A percentile compares a stretch with the other conserved stretches of the same genome.
Evolutionary conservation across 2,329 filamentous ascomycete species (phyloP).

Genomic region (Penicillium sp.): DNA sequence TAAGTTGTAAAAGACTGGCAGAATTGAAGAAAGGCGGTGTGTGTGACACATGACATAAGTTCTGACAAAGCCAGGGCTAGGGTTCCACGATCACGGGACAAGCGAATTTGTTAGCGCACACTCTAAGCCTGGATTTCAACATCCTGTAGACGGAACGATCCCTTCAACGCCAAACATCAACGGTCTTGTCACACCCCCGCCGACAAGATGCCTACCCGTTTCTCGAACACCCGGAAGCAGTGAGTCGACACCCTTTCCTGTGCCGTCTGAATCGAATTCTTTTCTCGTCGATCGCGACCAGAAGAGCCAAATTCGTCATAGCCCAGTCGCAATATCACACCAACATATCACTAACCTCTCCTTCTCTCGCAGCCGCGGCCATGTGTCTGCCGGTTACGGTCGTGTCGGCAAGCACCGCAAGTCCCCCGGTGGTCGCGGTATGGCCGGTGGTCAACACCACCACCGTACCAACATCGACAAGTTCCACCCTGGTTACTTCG

Average conservation of each 20-base stretch:
- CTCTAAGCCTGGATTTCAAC: conserved; percentile 40
- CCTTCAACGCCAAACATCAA: conserved; percentile 38
- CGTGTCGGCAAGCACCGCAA: conserved; percentile 99
- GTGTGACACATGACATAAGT: background rate
- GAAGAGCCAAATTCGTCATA: conserved; percentile 20
- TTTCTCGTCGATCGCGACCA: conserved; percentile 13
- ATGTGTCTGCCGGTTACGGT: conserved; percentile 97
- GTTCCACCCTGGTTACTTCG: conserved; percentile 99
- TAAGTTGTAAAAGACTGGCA: conserved; percentile 2
- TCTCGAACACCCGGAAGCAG: conserved; percentile 51
- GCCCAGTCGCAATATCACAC: conserved; percentile 9
- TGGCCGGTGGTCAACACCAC: conserved; percentile 99
- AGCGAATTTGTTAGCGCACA: conserved; percentile 41
- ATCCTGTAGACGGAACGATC: conserved; percentile 32
- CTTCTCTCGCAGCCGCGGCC: conserved; percentile 69
- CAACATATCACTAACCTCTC: conserved; percentile 21
- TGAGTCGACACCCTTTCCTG: conserved; percentile 37
- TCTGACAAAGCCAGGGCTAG: conserved; percentile 19
- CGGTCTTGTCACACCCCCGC: conserved; percentile 42
- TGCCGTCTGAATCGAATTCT: conserved; percentile 16
- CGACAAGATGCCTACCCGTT: conserved; percentile 53
- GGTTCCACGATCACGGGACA: conserved; percentile 37
- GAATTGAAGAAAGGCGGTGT: conserved; percentile 6
- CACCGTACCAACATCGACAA: conserved; percentile 90
- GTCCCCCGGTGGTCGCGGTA: conserved; percentile 74